Evolutionary conservation across 2,329 filamentous ascomycete genomes (phyloP), one percentile per base, ranked within the genome.

Genomic region (Ploettnerulaceae sp.): DNA sequence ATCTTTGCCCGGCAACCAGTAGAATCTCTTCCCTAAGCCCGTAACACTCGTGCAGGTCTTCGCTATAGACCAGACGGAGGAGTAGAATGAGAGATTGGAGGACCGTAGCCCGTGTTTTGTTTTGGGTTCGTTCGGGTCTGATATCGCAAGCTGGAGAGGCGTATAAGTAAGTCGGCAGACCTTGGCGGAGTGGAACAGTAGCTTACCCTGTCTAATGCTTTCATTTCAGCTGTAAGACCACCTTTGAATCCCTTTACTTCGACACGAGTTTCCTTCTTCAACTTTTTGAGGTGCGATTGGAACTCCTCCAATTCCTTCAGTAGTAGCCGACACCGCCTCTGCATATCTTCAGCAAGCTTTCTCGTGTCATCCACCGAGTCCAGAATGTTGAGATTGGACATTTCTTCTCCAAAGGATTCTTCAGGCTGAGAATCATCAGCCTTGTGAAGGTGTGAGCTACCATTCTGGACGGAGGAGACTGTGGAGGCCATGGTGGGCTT

Each of bases 21-120:
- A 76, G 51, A 79, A 74, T 31, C 72, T 65, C 60, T 77, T 78
- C 40, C 72, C 68, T 42, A 86, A 71, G n/a, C 73, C 74, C 25
- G 75, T 69, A 7, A 87, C 57, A 0, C 77, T 74, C 1, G 62
- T 67, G 46, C 75, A 79, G 14, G 66, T 67, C 61, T 81, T 84
- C 12, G 79, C 79, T 17, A 76, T 72, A 21, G 66, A 64, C 83
- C 83, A 86, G 2, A 86, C 70, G 5, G 76, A 72, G 53, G 79
- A 73, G 44, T 81, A 77, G 58, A 84, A 86, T 0, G 77, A 73
- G 8, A 86, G 59, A 64, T 87, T 87, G 1, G 79, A 83, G 6
- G 79, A 83, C 39, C 75, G 71, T 35, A 84, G 67, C 21, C 76
- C 73, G 59, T 84, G 78, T n/a, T 70, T 61, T 12, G 69, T 60